Conservation (phyloP, 2,329 filamentous ascomycete genomes). For the Paecilomyces formosus region DNA sequence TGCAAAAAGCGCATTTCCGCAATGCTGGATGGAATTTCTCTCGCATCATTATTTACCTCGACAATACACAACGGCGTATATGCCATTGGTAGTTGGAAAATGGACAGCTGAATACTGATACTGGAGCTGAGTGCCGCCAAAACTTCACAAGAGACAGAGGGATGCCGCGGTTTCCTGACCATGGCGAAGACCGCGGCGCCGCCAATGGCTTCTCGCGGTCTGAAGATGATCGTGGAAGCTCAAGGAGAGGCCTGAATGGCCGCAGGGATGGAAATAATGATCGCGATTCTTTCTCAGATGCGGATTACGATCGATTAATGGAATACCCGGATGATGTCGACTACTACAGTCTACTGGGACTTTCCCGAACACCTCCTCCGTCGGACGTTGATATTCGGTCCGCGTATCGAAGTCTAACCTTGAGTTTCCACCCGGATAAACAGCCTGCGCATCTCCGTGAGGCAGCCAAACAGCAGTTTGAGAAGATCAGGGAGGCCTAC, state of each 20-base stretch:
- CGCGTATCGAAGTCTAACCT: conserved; percentile 35
- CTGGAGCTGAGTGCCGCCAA: background rate
- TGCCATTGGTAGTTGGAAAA: background rate
- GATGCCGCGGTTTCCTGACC: conserved; percentile 2
- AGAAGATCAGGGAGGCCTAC: conserved; percentile 33
- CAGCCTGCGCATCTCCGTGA: conserved; percentile 32
- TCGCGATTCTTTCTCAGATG: conserved; percentile 8
- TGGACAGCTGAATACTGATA: background rate
- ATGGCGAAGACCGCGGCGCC: background rate
- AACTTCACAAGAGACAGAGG: background rate
- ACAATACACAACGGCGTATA: background rate
- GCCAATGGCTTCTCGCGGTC: background rate
- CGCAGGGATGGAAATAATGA: background rate
- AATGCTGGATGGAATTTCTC: background rate
- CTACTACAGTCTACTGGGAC: conserved; percentile 35
- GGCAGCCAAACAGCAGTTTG: conserved; percentile 30
- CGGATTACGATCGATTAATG: conserved; percentile 18
- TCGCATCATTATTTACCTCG: background rate
- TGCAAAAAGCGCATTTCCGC: background rate
- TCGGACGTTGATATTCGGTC: conserved; percentile 35
- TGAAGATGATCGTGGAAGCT: background rate
- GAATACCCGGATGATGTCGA: conserved; percentile 28
- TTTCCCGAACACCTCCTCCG: conserved; percentile 31
- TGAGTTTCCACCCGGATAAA: conserved; percentile 41
- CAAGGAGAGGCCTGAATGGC: background rate